These are phyloP conservation scores for Globisporangium splendens DNA, from an alignment of 352 stramenopile genomes.

Conservation along the genomic window DNA sequence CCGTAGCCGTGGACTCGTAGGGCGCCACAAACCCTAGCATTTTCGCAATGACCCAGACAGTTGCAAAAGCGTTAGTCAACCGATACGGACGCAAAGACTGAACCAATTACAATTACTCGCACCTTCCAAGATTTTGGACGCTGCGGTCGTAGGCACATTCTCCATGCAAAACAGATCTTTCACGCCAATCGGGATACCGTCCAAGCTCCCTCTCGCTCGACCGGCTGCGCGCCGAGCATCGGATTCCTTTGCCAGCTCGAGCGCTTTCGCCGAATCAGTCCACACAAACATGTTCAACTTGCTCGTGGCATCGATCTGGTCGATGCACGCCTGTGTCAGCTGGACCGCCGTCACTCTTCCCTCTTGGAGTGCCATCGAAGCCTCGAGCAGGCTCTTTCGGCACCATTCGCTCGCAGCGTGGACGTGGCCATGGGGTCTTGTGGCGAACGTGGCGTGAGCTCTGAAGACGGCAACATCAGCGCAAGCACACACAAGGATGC, in stretches of 20 bases:
- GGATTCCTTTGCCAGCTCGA: conserved; percentile 71
- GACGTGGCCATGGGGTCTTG: not conserved
- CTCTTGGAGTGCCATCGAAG: conserved; percentile 38
- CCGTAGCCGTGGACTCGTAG: conserved; percentile 86
- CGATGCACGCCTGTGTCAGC: conserved; percentile 67
- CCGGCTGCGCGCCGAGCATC: conserved; percentile 60
- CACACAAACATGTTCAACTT: conserved; percentile 80
- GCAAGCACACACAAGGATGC: not conserved
- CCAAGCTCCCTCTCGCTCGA: conserved; percentile 56
- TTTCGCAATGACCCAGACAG: not conserved
- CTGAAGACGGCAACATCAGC: not conserved
- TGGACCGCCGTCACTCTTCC: conserved; percentile 52
- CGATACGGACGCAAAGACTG: not conserved
- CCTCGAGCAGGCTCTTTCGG: conserved; percentile 51
- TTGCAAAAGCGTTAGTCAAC: not conserved
- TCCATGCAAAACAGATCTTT: conserved; percentile 97
- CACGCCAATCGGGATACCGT: conserved; percentile 94
- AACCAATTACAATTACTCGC: not conserved
- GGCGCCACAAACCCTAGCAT: conserved; percentile 78
- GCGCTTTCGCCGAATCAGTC: conserved; percentile 63
- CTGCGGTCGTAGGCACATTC: conserved; percentile 82
- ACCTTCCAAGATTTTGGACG: conserved; percentile 87
- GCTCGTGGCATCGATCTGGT: conserved; percentile 67
- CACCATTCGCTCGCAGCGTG: conserved; percentile 57
- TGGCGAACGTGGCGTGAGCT: conserved; percentile 3